A percentile compares a stretch with the other conserved stretches of the same genome.
phyloP scores from a whole-genome alignment of 208 protist species.

The Trypanosoma scelopori region DNA sequence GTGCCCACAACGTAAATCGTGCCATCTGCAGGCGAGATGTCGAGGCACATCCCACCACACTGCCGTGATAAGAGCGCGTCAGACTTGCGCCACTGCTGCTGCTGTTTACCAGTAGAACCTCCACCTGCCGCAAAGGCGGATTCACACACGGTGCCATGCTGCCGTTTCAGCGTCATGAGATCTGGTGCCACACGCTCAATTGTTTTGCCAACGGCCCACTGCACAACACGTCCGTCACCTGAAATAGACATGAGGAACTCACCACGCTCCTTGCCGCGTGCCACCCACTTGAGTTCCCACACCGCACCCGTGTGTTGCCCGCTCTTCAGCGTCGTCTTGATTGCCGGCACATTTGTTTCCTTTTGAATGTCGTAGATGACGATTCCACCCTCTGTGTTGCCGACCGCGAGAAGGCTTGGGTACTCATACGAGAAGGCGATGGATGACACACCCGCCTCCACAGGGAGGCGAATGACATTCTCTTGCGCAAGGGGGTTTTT shows the following conservation, averaged over 20 bases:
- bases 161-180: conserved; percentile 92
- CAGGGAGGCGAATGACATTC: conserved; percentile 75
- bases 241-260: conserved; percentile 95
- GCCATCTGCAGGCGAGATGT: conserved; percentile 87
- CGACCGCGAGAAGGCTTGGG: conserved; percentile 92
- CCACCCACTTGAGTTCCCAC: conserved; percentile 94
- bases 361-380: conserved; percentile 94
- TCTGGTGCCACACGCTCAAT: conserved; percentile 87
- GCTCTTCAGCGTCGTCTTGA: conserved; percentile 47
- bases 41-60: conserved; percentile 93
- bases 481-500: conserved; percentile 94
- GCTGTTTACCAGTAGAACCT: neutral
- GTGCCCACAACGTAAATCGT: conserved; percentile 95
- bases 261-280: conserved; percentile 81
- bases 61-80: conserved; percentile 93
- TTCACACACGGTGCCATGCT: conserved; percentile 67
- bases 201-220: conserved; percentile 96
- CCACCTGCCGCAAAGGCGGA: conserved; percentile 66
- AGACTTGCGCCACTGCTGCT: conserved; percentile 28
- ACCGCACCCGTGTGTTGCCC: conserved; percentile 94
- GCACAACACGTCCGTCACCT: conserved; percentile 94
- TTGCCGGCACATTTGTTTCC: conserved; percentile 64
- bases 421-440: conserved; percentile 91
- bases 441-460: conserved; percentile 86
- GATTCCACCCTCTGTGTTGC: conserved; percentile 91